Evolutionary conservation across 192 early-diverging fungal species (phyloP), one percentile per base, ranked within the genome.

Genomic region (Mortierella claussenii): DNA sequence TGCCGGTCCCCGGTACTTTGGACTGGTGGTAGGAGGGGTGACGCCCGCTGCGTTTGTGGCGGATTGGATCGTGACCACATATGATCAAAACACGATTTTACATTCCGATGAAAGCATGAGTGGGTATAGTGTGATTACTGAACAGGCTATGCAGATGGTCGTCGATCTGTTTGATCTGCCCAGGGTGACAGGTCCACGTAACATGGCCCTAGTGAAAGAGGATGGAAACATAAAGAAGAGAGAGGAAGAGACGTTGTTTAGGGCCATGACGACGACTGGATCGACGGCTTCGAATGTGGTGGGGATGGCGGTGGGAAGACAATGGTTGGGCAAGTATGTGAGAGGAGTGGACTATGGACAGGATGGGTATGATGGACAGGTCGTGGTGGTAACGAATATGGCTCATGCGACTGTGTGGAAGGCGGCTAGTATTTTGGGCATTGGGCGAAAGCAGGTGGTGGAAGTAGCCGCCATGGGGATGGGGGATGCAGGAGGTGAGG

Each of bases 221-320:
- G 33, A 33, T n/a, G n/a, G n/a, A n/a, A n/a, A n/a, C n/a, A n/a
- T n/a, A n/a, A n/a, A n/a, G n/a, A n/a, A n/a, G n/a, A n/a, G n/a
- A 53, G n/a, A 18, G 23, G 24, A 43, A 13, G 27, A 49, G 18
- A 31, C 15, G 34, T 3, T 42, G 15, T 75, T 75, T 23, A 45
- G 62, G 15, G 56, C 63, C 28, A 82, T 83, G 26, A 53, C 85
- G 0, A 88, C 87, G 6, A 82, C 87, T 0, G 87, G 87, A 13
- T 87, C 87, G 11, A 88, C 87, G 4, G 74, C 82, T 0, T 79
- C 80, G 37, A 88, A 88, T 30, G 44, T 87, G n/a, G 63, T 86
- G 20, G 87, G 83, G 9, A 65, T 88, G 49, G 61, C 70, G 13
- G 65, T 52, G 8, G 87, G 70, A 0, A 68, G 83, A 10, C 79